Evolutionary conservation across 1,284 basidiomycete genomes (phyloP), one percentile per base, ranked within the genome.

Genomic region (Rhodotorula sp.): DNA sequence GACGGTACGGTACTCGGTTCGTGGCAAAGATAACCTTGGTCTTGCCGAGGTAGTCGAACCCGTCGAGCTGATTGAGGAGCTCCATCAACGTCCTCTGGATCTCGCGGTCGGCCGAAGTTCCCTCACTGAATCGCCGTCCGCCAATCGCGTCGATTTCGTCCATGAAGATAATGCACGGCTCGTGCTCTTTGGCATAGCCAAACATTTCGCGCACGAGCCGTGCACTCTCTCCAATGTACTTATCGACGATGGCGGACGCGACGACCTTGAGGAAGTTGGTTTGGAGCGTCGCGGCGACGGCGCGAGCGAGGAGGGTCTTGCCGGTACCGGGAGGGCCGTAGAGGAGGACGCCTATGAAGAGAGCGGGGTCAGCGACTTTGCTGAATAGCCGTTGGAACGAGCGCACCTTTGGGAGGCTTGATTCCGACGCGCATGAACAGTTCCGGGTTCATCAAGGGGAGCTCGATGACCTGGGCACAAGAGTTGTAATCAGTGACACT

Each of bases 11-110:
- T 10, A 75, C 73, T 79, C 94, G 85, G 83, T 96, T 96, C 47
- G 94, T 96, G 5, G 93, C 94, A 94, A 99, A 98, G 81, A 99
- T 99, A 67, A 99, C 87, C 82, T 99, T 99, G 53, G 94, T 99
- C 77, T 86, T 86, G 61, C 95, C 96, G 31, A 98, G 85, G 22
- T 94, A 92, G 81, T 99, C 96, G 83, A 99, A 99, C 44, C 96
- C 96, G 80, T 99, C 96, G 93, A 99, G 96, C 82, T 99, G 95
- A 80, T 99, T 99, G 57, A 99, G 86, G 46, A 99, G 84, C 91
- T 99, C 96, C 96, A 99, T 99, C 51, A 99, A 82, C 30, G 96
- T 99, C 75, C 96, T 86, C 81, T 99, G 96, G 75, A 99, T 99
- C 83, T 99, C 96, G 77, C 96, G 89, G 83, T 99, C 96, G 20